Conservation (phyloP, 139 green algal genomes). For the Chlamydomonas sphaeroides region DNA sequence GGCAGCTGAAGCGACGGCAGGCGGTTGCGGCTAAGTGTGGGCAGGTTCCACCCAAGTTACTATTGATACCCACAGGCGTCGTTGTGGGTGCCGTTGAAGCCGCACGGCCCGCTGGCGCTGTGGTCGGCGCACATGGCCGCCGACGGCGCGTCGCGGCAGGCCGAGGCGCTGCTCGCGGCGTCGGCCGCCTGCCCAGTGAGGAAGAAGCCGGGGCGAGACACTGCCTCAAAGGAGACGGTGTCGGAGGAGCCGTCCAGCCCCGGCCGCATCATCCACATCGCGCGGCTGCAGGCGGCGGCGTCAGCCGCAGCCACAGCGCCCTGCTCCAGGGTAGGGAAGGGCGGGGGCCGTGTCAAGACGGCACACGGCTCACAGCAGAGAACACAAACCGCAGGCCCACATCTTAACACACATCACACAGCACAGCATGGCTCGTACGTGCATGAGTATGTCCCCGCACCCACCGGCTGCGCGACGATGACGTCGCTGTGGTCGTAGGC, state of each 20-base stretch:
- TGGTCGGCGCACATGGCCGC: not conserved
- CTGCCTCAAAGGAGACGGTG: conserved; percentile 40
- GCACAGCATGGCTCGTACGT: too few relatives aligned
- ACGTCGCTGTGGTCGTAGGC: conserved; percentile 28
- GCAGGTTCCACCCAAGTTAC: too few relatives aligned
- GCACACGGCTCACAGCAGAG: too few relatives aligned
- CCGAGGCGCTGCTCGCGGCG: not conserved
- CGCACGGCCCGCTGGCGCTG: not conserved
- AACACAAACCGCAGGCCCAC: too few relatives aligned
- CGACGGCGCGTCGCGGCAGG: not conserved
- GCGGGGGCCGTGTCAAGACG: too few relatives aligned
- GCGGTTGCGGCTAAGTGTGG: too few relatives aligned
- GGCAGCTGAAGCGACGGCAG: too few relatives aligned
- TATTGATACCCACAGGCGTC: conserved; percentile 14
- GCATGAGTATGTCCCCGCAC: too few relatives aligned
- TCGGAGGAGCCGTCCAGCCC: conserved; percentile 32
- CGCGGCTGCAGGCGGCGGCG: conserved; percentile 4
- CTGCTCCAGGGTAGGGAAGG: too few relatives aligned
- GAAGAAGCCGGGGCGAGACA: conserved; percentile 3
- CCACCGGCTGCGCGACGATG: conserved; percentile 35
- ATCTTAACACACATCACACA: too few relatives aligned
- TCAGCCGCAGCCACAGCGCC: not conserved
- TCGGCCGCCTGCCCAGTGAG: not conserved
- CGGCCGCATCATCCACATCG: conserved; percentile 38
- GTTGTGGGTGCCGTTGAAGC: too few relatives aligned